phyloP scores from a whole-genome alignment of 2,329 filamentous ascomycete species.

The Botryotinia globosa region DNA sequence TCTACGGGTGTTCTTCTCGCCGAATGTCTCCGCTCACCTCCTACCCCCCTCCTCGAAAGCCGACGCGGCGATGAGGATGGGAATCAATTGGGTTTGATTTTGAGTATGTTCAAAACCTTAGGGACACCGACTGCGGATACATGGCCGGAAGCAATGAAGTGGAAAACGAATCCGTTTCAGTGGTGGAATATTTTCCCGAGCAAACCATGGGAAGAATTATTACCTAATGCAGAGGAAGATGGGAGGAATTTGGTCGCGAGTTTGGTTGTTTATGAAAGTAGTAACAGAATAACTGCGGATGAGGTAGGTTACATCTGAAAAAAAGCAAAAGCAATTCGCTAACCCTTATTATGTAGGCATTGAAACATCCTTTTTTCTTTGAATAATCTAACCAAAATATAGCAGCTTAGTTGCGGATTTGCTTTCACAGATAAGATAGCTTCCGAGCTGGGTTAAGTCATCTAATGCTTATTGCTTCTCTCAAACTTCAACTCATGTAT shows the following conservation, averaged over 20 bases:
- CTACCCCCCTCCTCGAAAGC: conserved; percentile 74
- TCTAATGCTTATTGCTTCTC: not conserved
- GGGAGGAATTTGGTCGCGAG: conserved; percentile 64
- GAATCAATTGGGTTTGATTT: conserved; percentile 84
- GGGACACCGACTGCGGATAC: conserved; percentile 77
- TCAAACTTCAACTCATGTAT: not conserved
- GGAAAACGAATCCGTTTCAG: conserved; percentile 78
- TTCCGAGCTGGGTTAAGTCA: not conserved
- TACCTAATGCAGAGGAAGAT: conserved; percentile 57
- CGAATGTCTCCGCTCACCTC: conserved; percentile 60
- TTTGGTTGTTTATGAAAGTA: conserved; percentile 71
- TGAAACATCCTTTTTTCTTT: conserved; percentile 15
- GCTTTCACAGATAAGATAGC: not conserved
- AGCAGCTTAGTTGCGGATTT: not conserved
- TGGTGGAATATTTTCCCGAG: conserved; percentile 76
- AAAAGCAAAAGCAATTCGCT: not conserved
- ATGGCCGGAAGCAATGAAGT: conserved; percentile 76
- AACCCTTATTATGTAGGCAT: conserved; percentile 2
- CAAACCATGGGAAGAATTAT: conserved; percentile 65
- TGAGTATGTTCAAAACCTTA: conserved; percentile 87
- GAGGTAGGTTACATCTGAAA: conserved; percentile 45
- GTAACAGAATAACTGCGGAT: conserved; percentile 62
- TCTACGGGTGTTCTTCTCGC: conserved; percentile 79
- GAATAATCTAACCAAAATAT: not conserved
- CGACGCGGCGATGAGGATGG: conserved; percentile 72